A percentile compares a stretch with the other conserved stretches of the same genome.
Evolutionary conservation across 345 rosid species (phyloP).

Genomic region (Pistacia vera): DNA sequence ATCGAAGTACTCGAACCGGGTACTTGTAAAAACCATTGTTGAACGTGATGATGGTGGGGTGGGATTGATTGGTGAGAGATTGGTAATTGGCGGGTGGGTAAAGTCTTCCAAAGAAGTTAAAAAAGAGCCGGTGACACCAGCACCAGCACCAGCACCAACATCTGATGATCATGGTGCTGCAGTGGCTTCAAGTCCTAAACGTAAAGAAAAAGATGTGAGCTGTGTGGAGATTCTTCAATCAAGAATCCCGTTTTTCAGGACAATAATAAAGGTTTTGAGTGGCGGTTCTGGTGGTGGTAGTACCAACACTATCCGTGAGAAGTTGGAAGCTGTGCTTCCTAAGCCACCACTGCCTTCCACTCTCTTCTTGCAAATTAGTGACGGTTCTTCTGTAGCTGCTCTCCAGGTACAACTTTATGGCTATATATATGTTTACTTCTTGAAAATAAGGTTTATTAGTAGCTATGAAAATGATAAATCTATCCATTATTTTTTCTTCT

Average conservation of each 20-base stretch:
- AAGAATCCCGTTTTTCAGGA: constrained; percentile 61
- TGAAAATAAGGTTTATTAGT: background rate
- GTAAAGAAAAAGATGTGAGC: constrained; percentile 29
- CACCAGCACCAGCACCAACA: constrained; percentile 21
- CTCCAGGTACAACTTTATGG: constrained; percentile 50
- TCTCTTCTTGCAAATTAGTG: constrained; percentile 53
- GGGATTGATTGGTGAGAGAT: constrained; percentile 44
- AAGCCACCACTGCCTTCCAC: constrained; percentile 35
- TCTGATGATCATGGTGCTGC: constrained; percentile 19
- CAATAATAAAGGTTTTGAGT: constrained; percentile 56
- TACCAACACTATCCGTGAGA: constrained; percentile 35
- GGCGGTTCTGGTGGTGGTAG: constrained; percentile 27
- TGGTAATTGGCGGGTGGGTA: constrained; percentile 94
- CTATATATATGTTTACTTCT: no score
- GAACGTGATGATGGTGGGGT: constrained; percentile 48
- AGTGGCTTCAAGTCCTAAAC: constrained; percentile 19
- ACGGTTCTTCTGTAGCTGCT: constrained; percentile 68
- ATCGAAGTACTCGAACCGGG: constrained; percentile 65
- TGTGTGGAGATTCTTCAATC: constrained; percentile 73
- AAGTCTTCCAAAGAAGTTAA: constrained; percentile 64
- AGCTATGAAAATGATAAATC: background rate
- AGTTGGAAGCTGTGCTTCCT: constrained; percentile 35
- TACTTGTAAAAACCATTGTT: constrained; percentile 53
- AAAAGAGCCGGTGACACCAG: constrained; percentile 35
- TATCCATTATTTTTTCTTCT: background rate